A percentile compares a stretch with the other conserved stretches of the same genome.
Evolutionary conservation across 1,139 yeast genomes (phyloP).

Genomic region (Meyerozyma sp.): DNA sequence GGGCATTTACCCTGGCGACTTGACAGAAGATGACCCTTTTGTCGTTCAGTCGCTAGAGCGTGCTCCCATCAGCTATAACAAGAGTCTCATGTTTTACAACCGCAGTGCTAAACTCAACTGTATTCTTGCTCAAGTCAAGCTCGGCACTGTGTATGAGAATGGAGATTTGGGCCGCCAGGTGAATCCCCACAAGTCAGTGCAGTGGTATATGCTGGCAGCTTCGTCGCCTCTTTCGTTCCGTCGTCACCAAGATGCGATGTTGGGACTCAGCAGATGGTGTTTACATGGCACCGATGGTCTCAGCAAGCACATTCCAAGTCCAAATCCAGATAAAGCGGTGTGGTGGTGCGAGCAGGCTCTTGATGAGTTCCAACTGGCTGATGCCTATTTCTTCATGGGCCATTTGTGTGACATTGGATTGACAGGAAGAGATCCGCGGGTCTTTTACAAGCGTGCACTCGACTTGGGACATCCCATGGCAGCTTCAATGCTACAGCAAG

Average conservation of each 20-base stretch:
- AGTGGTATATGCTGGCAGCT: slow-evolving; percentile 87
- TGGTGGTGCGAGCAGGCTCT: slow-evolving; percentile 89
- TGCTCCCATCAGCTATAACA: slow-evolving; percentile 48
- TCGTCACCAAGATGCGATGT: slow-evolving; percentile 82
- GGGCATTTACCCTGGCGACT: slow-evolving; percentile 51
- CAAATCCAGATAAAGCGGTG: slow-evolving; percentile 73
- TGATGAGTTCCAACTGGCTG: slow-evolving; percentile 63
- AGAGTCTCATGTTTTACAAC: slow-evolving; percentile 64
- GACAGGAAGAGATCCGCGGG: slow-evolving; percentile 6
- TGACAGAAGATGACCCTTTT: slow-evolving; percentile 32
- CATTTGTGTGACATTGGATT: slow-evolving; percentile 76
- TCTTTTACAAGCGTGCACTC: slow-evolving; percentile 6
- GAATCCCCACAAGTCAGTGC: slow-evolving; percentile 72
- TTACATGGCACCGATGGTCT: slow-evolving; percentile 70
- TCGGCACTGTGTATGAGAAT: slow-evolving; percentile 83
- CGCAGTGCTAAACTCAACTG: slow-evolving; percentile 75
- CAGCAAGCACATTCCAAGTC: slow-evolving; percentile 47
- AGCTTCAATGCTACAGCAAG: not conserved
- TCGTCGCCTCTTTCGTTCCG: slow-evolving; percentile 42
- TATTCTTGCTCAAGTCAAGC: slow-evolving; percentile 75
- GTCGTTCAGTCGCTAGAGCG: slow-evolving; percentile 28
- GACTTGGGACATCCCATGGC: slow-evolving; percentile 4
- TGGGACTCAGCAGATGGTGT: slow-evolving; percentile 91
- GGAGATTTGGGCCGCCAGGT: slow-evolving; percentile 68
- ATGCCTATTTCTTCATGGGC: slow-evolving; percentile 84